Evolutionary conservation across 352 stramenopile genomes (phyloP).

Genomic region (Thalassiosira allenii): DNA sequence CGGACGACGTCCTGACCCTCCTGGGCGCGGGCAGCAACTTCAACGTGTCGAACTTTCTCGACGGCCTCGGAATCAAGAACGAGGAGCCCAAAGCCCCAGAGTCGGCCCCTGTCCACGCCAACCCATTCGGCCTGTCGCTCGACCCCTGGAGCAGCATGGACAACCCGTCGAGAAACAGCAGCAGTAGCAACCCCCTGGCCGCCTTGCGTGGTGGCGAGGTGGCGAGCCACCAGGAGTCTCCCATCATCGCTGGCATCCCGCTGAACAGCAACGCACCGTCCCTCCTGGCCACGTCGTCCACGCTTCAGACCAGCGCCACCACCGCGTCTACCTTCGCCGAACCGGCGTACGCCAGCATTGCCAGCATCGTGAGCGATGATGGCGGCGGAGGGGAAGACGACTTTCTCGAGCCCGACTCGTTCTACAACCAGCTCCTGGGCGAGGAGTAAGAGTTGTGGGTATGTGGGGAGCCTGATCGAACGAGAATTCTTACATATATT

Average conservation of each 20-base stretch:
- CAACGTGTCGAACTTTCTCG: conserved; percentile 85
- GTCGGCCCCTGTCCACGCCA: conserved; percentile 23
- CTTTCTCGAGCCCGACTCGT: conserved; percentile 66
- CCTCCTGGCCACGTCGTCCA: conserved; percentile 41
- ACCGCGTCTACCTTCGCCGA: conserved; percentile 29
- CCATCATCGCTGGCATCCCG: conserved; percentile 60
- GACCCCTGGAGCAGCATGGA: conserved; percentile 64
- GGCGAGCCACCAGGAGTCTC: conserved; percentile 36
- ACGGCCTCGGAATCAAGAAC: conserved; percentile 58
- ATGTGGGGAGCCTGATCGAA: too few species aligned
- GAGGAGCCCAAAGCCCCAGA: conserved; percentile 12
- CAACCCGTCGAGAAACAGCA: neutral
- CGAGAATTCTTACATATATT: too few species aligned
- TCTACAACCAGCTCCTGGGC: conserved; percentile 68
- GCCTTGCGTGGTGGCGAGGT: conserved; percentile 25
- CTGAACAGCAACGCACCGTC: conserved; percentile 55
- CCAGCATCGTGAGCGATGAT: conserved; percentile 37
- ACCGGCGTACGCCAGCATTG: conserved; percentile 49
- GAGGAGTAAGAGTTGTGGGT: conserved; percentile 64
- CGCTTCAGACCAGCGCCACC: conserved; percentile 36
- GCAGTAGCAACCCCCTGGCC: conserved; percentile 35
- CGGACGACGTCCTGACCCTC: conserved; percentile 44
- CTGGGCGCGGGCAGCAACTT: conserved; percentile 70
- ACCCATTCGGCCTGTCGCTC: conserved; percentile 41
- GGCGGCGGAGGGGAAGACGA: conserved; percentile 40